Percentiles rank a stretch among this genome's conserved stretches.
These are phyloP conservation scores for Micractinium sp. DNA, from an alignment of 139 green algal genomes.

Conservation along the genomic window DNA sequence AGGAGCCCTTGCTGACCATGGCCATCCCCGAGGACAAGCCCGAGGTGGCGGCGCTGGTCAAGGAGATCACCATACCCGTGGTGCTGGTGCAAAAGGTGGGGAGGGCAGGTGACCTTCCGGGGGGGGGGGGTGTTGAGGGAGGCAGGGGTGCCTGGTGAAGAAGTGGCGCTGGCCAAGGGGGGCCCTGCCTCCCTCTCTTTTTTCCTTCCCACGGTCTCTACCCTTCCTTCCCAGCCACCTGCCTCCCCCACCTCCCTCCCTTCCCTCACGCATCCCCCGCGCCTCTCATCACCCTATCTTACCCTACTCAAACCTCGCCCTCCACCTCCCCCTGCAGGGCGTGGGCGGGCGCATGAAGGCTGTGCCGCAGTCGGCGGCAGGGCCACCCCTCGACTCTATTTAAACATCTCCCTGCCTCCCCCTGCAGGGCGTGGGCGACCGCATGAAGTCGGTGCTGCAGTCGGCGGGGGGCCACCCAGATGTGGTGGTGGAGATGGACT, in stretches of 20 bases:
- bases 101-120: no score
- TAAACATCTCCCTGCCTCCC: background rate
- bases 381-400: background rate
- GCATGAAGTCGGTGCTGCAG: slow-evolving; percentile 58
- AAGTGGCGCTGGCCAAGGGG: no score
- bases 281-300: no score
- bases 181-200: no score
- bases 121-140: no score
- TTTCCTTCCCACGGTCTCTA: no score
- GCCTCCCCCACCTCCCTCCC: no score
- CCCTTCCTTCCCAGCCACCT: no score
- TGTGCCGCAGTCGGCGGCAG: slow-evolving; percentile 21
- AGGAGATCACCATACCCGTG: slow-evolving; percentile 75
- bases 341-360: slow-evolving; percentile 58
- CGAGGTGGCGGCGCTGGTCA: slow-evolving; percentile 50
- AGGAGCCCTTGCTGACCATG: slow-evolving; percentile 68
- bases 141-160: background rate
- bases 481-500: slow-evolving; percentile 73
- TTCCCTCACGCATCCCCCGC: no score
- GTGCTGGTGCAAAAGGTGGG: slow-evolving; percentile 61
- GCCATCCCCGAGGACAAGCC: slow-evolving; percentile 61
- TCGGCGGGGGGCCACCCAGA: background rate
- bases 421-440: slow-evolving; percentile 50
- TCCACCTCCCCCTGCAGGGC: slow-evolving; percentile 6
- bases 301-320: background rate